These are phyloP conservation scores for Microbotryum lychnidis-dioicae DNA, from an alignment of 1,284 basidiomycete species.

Conservation along the genomic window DNA sequence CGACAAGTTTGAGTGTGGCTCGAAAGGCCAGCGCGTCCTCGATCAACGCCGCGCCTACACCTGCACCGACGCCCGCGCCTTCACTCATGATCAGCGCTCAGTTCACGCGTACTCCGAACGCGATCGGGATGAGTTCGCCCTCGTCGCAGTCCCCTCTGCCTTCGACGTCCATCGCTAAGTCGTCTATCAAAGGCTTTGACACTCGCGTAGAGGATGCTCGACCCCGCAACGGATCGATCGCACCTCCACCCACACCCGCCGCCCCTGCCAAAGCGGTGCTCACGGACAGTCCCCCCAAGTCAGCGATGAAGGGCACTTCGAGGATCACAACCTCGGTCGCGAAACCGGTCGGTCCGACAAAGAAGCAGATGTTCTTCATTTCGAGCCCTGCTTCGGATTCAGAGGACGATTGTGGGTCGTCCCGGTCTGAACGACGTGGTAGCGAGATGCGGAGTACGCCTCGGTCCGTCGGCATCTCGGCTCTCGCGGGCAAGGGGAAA, in stretches of 20 bases:
- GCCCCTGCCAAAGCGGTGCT: background rate
- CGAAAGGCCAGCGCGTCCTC: no score
- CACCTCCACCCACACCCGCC: slow-evolving; percentile 25
- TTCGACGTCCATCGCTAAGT: slow-evolving; percentile 21
- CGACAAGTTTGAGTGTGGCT: no score
- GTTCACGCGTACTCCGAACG: background rate
- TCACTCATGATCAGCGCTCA: background rate
- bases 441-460: no score
- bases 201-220: slow-evolving; percentile 14
- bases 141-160: background rate
- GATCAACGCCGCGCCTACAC: background rate
- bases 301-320: slow-evolving; percentile 2
- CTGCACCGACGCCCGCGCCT: background rate
- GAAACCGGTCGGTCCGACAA: slow-evolving; percentile 8
- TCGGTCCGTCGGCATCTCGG: no score
- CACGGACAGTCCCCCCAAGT: slow-evolving; percentile 5
- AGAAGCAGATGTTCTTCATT: slow-evolving; percentile 35
- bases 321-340: background rate
- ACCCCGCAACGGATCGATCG: slow-evolving; percentile 18
- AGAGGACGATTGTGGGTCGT: slow-evolving; percentile 22
- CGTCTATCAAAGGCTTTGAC: slow-evolving; percentile 25
- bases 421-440: background rate
- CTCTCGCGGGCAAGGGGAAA: background rate
- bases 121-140: no score
- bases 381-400: slow-evolving; percentile 29